These are phyloP conservation scores for Paulownia fortunei DNA, from an alignment of 257 asterid genomes.

Conservation along the genomic window DNA sequence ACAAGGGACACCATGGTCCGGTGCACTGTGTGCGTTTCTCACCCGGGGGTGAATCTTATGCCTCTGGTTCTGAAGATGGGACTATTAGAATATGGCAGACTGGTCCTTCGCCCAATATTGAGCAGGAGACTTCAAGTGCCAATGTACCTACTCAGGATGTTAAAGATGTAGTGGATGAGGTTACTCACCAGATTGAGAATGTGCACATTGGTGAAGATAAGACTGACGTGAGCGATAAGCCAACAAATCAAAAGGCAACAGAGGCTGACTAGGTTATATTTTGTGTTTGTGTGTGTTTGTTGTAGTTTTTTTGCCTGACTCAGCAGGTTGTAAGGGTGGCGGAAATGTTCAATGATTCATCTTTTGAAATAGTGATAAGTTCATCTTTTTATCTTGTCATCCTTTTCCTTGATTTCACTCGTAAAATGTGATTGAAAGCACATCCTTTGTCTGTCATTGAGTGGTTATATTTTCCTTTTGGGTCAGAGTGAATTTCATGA, in stretches of 20 bases:
- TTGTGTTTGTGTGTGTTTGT: conserved; percentile 12
- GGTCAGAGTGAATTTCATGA: background rate
- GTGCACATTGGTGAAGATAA: conserved; percentile 45
- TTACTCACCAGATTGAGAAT: conserved; percentile 59
- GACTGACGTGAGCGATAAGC: conserved; percentile 35
- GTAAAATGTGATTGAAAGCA: conserved; percentile 9
- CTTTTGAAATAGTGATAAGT: conserved; percentile 36
- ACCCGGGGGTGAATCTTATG: conserved; percentile 92
- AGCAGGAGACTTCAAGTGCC: conserved; percentile 46
- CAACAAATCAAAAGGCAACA: conserved; percentile 34
- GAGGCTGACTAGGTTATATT: conserved; percentile 33
- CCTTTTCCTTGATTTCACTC: background rate
- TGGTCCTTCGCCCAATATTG: conserved; percentile 52
- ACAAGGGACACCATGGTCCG: conserved; percentile 99
- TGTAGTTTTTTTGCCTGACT: conserved; percentile 26
- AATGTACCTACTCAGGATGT: conserved; percentile 47
- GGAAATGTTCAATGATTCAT: conserved; percentile 21
- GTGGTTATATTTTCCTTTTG: background rate
- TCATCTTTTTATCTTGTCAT: conserved; percentile 9
- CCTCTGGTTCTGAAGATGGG: conserved; percentile 98
- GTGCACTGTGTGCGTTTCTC: conserved; percentile 96
- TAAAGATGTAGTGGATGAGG: conserved; percentile 54
- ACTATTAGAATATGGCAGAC: conserved; percentile 96
- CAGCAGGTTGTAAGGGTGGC: conserved; percentile 40
- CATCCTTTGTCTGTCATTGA: background rate